Conservation (phyloP, 2,329 filamentous ascomycete genomes). For the Piedraia hortae region DNA sequence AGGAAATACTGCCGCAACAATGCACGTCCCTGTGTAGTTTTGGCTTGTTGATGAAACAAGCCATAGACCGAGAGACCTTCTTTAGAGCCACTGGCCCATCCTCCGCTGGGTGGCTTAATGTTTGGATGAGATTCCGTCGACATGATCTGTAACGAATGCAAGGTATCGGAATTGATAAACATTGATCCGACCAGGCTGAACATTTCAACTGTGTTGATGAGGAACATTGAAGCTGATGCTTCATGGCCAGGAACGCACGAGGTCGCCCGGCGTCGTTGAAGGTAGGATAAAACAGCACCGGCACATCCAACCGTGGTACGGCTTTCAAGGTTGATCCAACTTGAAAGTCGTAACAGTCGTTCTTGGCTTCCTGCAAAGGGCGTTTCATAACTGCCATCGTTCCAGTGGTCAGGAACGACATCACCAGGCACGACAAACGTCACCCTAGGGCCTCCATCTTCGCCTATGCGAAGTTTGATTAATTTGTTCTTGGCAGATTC, state of each 20-base stretch:
- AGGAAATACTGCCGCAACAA: constrained; percentile 58
- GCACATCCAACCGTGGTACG: constrained; percentile 52
- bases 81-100: constrained; percentile 31
- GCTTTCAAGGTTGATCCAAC: constrained; percentile 48
- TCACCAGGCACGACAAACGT: constrained; percentile 36
- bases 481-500: constrained; percentile 39
- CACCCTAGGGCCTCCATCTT: constrained; percentile 20
- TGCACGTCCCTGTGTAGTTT: constrained; percentile 51
- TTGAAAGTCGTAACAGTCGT: constrained; percentile 38
- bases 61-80: constrained; percentile 67
- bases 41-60: constrained; percentile 45
- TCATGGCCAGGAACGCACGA: constrained; percentile 34
- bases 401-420: constrained; percentile 9
- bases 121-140: constrained; percentile 63
- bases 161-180: constrained; percentile 57
- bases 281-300: constrained; percentile 57
- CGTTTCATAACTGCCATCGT: constrained; percentile 15
- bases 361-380: constrained; percentile 29
- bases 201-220: constrained; percentile 39
- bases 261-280: constrained; percentile 39
- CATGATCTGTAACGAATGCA: constrained; percentile 62
- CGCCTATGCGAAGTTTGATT: constrained; percentile 26
- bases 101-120: constrained; percentile 32
- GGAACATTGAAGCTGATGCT: constrained; percentile 26
- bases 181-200: constrained; percentile 39